phyloP scores from a whole-genome alignment of 176 grass and related monocot genomes.

The Puccinellia tenuiflora region DNA sequence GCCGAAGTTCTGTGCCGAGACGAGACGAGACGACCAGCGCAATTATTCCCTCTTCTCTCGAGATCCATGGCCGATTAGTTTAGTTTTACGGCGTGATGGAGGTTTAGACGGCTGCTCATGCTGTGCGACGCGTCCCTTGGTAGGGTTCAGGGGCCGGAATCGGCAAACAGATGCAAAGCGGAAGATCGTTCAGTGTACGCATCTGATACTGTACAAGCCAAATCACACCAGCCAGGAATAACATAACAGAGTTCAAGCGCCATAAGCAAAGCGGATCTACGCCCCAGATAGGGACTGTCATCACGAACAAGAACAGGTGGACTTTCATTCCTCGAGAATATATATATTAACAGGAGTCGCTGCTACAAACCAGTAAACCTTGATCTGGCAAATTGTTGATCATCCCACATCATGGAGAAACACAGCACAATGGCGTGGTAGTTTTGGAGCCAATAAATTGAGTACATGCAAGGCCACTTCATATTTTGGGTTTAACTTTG shows the following conservation, averaged over 20 bases:
- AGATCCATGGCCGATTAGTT: neutral
- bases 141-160: neutral
- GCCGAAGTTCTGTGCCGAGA: neutral
- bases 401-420: neutral
- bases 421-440: neutral
- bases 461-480: no score
- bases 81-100: neutral
- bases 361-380: neutral
- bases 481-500: no score
- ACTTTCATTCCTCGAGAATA: neutral
- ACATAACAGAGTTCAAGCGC: neutral
- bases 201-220: neutral
- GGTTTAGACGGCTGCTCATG: neutral
- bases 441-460: neutral
- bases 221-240: neutral
- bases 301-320: neutral
- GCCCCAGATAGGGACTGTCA: neutral
- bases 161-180: neutral
- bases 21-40: constrained; percentile 1
- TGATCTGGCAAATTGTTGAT: neutral
- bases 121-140: constrained; percentile 7
- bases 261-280: neutral
- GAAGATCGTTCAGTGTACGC: neutral
- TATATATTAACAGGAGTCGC: constrained; percentile 16
- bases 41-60: neutral